phyloP scores from a whole-genome alignment of 306 rosid species.

The Citrullus mucosospermus region DNA sequence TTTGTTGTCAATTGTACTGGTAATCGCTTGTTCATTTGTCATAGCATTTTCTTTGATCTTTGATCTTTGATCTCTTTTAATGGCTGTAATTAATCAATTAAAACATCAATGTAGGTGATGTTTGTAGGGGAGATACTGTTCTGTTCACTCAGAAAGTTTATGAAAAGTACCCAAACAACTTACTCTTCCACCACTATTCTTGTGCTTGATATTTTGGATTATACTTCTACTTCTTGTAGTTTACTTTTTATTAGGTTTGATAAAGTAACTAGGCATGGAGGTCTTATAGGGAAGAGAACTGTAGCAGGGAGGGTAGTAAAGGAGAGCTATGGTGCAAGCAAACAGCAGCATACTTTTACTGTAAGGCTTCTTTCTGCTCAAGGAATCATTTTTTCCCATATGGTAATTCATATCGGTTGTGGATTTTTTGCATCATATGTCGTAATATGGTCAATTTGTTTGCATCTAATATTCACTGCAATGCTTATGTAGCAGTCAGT shows the following conservation, averaged over 20 bases:
- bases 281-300: conserved; percentile 42
- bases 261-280: conserved; percentile 50
- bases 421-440: neutral
- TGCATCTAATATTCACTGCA: neutral
- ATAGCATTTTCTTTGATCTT: neutral
- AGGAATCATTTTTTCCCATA: neutral
- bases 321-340: conserved; percentile 75
- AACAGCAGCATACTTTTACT: conserved; percentile 79
- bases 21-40: conserved; percentile 6
- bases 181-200: conserved; percentile 7
- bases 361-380: conserved; percentile 24
- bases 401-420: neutral
- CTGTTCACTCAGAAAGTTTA: conserved; percentile 62
- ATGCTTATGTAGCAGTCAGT: neutral
- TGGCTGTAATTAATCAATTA: neutral
- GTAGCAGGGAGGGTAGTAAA: conserved; percentile 66
- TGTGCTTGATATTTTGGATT: conserved; percentile 10
- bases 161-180: conserved; percentile 30
- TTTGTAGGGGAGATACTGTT: conserved; percentile 70
- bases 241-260: conserved; percentile 39
- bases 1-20: conserved; percentile 63
- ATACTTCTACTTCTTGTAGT: neutral
- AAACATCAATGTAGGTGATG: conserved; percentile 47
- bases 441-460: neutral
- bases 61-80: neutral